These are phyloP conservation scores for Hymenoscyphus infarciens DNA, from an alignment of 2,329 filamentous ascomycete genomes.

Conservation along the genomic window DNA sequence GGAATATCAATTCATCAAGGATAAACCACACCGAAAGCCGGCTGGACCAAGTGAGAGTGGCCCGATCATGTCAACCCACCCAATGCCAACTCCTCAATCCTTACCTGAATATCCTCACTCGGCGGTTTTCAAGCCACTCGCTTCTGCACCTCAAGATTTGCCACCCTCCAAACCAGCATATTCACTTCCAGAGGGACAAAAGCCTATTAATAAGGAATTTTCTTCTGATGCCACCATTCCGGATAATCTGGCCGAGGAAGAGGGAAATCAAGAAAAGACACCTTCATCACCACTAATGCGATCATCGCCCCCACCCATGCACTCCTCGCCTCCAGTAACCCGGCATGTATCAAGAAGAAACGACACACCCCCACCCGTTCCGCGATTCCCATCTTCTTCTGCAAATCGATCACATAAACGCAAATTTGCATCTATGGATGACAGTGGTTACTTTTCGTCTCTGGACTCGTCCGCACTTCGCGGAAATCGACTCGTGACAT, in stretches of 20 bases:
- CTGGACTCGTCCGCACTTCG: conserved; percentile 86
- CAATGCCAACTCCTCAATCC: conserved; percentile 15
- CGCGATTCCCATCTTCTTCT: conserved; percentile 60
- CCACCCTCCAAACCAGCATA: conserved; percentile 25
- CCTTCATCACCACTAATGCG: conserved; percentile 45
- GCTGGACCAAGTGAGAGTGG: conserved; percentile 52
- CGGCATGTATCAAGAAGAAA: conserved; percentile 53
- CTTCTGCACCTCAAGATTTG: conserved; percentile 26
- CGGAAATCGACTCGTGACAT: conserved; percentile 67
- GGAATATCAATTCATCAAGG: conserved; percentile 85
- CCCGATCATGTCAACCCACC: conserved; percentile 29
- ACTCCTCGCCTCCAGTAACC: conserved; percentile 85
- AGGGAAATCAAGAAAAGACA: conserved; percentile 46
- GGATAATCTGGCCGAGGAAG: conserved; percentile 59
- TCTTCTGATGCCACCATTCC: conserved; percentile 78
- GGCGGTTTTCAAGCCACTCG: conserved; percentile 27
- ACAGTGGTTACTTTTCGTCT: conserved; percentile 96
- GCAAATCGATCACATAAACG: conserved; percentile 62
- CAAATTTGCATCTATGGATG: conserved; percentile 76
- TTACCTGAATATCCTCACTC: conserved; percentile 26
- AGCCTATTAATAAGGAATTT: conserved; percentile 45
- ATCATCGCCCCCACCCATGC: conserved; percentile 73
- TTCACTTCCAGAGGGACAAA: conserved; percentile 22
- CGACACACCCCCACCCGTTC: conserved; percentile 72
- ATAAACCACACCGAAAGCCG: conserved; percentile 61